Conservation (phyloP, 2,329 filamentous ascomycete genomes). For the Epichloe sylvatica region DNA sequence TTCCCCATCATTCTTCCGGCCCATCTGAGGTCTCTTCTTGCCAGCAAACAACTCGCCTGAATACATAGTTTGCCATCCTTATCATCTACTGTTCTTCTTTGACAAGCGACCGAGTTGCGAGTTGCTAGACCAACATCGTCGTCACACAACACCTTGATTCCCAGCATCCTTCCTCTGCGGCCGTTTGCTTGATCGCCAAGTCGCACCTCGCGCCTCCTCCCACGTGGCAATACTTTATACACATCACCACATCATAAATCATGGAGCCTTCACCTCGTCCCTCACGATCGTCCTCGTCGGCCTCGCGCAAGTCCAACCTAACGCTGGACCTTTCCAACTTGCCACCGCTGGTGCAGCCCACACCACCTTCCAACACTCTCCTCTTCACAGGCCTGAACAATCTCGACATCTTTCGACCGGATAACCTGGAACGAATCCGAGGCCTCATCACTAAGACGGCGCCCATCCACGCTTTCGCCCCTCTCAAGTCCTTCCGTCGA, state of each 20-base stretch:
- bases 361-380: conserved; percentile 67
- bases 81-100: not conserved
- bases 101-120: not conserved
- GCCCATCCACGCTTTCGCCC: conserved; percentile 62
- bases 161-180: not conserved
- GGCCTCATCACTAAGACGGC: conserved; percentile 56
- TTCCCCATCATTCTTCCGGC: not conserved
- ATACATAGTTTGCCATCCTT: not conserved
- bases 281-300: conserved; percentile 32
- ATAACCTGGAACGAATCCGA: conserved; percentile 61
- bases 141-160: not conserved
- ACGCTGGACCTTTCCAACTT: conserved; percentile 62
- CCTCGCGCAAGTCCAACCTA: conserved; percentile 35
- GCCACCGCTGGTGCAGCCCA: conserved; percentile 55
- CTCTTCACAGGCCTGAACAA: conserved; percentile 71
- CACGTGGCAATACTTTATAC: not conserved
- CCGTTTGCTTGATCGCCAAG: not conserved
- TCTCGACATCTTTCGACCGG: conserved; percentile 56
- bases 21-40: not conserved
- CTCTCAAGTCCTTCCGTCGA: conserved; percentile 68
- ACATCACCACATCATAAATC: conserved; percentile 6
- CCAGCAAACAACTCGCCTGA: not conserved
- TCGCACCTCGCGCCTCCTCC: not conserved
- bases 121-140: not conserved
- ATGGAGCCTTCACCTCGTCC: conserved; percentile 25